A percentile compares a stretch with the other conserved stretches of the same genome.
Conservation (phyloP, 306 rosid genomes). For the Betula pendula region DNA sequence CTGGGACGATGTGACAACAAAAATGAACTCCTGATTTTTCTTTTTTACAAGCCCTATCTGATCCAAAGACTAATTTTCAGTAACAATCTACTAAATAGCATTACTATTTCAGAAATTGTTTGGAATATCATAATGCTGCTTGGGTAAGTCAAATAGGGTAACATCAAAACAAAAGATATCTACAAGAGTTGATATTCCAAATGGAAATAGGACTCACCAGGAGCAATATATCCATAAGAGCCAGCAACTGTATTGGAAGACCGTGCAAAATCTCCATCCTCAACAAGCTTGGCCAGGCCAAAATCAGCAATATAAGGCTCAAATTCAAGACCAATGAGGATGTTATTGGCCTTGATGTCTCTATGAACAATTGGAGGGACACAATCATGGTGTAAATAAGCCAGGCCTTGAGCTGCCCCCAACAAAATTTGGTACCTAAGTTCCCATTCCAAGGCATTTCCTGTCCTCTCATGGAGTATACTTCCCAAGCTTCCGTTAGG, state of each 20-base stretch:
- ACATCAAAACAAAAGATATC: neutral
- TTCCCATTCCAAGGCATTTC: conserved; percentile 87
- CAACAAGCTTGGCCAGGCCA: conserved; percentile 92
- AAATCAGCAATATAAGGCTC: conserved; percentile 96
- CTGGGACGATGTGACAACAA: too few relatives aligned
- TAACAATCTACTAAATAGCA: too few relatives aligned
- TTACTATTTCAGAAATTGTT: neutral
- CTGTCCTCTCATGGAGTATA: conserved; percentile 78
- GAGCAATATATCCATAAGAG: conserved; percentile 98
- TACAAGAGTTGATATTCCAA: neutral
- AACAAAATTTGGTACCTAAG: conserved; percentile 75
- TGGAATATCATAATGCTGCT: neutral
- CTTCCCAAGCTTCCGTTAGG: conserved; percentile 88
- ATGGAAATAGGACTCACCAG: conserved; percentile 53
- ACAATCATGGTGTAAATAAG: conserved; percentile 96
- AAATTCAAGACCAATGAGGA: conserved; percentile 90
- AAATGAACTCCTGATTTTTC: too few relatives aligned
- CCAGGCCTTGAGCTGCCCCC: conserved; percentile 91
- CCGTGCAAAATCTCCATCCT: conserved; percentile 71
- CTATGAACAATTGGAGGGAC: conserved; percentile 95
- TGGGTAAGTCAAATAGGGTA: neutral
- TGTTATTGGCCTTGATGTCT: conserved; percentile 95
- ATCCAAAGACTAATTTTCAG: too few relatives aligned
- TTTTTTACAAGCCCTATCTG: too few relatives aligned
- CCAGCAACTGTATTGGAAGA: conserved; percentile 95